A percentile compares a stretch with the other conserved stretches of the same genome.
phyloP scores from a whole-genome alignment of 1,284 basidiomycete species.

The Uromyces viciae-fabae region DNA sequence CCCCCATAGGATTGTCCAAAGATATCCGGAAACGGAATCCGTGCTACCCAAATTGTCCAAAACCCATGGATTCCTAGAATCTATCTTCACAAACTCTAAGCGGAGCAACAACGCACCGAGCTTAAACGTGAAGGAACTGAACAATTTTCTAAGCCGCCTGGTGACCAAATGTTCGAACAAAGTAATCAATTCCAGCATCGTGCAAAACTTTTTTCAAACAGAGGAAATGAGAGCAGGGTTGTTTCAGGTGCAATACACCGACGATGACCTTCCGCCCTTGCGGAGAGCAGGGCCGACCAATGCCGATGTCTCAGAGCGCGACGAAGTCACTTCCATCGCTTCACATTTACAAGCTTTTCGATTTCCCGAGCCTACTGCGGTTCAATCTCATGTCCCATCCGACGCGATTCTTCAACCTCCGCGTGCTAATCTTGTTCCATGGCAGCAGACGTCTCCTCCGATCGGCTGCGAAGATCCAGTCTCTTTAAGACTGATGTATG shows the following conservation, averaged over 20 bases:
- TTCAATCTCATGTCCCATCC: background rate
- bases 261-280: slow-evolving; percentile 3
- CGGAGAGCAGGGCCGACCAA: background rate
- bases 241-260: slow-evolving; percentile 15
- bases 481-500: background rate
- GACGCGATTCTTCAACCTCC: background rate
- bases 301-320: background rate
- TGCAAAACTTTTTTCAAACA: slow-evolving; percentile 21
- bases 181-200: slow-evolving; percentile 19
- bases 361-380: background rate
- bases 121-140: slow-evolving; percentile 21
- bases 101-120: background rate
- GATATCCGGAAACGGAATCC: slow-evolving; percentile 23
- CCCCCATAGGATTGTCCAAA: background rate
- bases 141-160: slow-evolving; percentile 2
- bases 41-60: slow-evolving; percentile 32
- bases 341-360: slow-evolving; percentile 23
- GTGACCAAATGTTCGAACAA: slow-evolving; percentile 15
- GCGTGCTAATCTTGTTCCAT: background rate
- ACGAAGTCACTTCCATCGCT: background rate
- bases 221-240: slow-evolving; percentile 6
- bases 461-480: no score
- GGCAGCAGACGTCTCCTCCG: background rate
- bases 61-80: slow-evolving; percentile 21
- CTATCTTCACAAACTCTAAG: slow-evolving; percentile 29